Conservation (phyloP, 2,329 filamentous ascomycete species). For the Dactylella cylindrospora region DNA sequence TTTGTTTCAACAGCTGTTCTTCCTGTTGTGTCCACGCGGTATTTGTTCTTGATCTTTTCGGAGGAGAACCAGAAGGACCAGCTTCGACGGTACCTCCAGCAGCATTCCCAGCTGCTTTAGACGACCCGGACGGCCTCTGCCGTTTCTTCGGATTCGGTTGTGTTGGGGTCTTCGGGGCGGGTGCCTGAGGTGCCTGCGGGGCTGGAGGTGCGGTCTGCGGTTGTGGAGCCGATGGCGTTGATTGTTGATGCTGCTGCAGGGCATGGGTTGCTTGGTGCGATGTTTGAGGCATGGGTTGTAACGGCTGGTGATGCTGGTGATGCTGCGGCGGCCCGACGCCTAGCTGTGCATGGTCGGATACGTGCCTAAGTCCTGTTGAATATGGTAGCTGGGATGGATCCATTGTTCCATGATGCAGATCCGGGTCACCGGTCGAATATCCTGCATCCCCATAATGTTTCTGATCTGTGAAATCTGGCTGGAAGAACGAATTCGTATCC, state of each 20-base stretch:
- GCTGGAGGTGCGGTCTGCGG: slow-evolving; percentile 33
- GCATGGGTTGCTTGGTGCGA: slow-evolving; percentile 34
- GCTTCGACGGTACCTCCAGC: slow-evolving; percentile 28
- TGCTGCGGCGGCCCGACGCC: slow-evolving; percentile 42
- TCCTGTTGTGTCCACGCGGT: slow-evolving; percentile 97
- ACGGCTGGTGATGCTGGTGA: slow-evolving; percentile 39
- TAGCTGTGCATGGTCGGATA: slow-evolving; percentile 35
- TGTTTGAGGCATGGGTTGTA: slow-evolving; percentile 42
- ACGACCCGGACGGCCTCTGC: slow-evolving; percentile 23
- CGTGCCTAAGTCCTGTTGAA: slow-evolving; percentile 33
- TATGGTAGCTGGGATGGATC: slow-evolving; percentile 42
- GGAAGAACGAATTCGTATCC: slow-evolving; percentile 33
- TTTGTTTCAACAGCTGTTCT: slow-evolving; percentile 85
- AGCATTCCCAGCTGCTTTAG: slow-evolving; percentile 30
- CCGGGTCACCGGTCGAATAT: slow-evolving; percentile 30
- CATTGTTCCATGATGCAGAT: slow-evolving; percentile 42
- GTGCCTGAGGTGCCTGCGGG: slow-evolving; percentile 38
- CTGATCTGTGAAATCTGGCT: slow-evolving; percentile 39
- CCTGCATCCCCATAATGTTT: slow-evolving; percentile 36
- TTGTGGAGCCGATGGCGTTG: slow-evolving; percentile 22
- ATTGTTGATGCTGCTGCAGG: slow-evolving; percentile 27
- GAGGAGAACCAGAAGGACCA: slow-evolving; percentile 41
- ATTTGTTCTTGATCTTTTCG: slow-evolving; percentile 96
- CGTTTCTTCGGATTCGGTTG: slow-evolving; percentile 43
- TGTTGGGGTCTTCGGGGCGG: slow-evolving; percentile 37